phyloP scores from a whole-genome alignment of 345 rosid genomes.

The Jatropha curcas region DNA sequence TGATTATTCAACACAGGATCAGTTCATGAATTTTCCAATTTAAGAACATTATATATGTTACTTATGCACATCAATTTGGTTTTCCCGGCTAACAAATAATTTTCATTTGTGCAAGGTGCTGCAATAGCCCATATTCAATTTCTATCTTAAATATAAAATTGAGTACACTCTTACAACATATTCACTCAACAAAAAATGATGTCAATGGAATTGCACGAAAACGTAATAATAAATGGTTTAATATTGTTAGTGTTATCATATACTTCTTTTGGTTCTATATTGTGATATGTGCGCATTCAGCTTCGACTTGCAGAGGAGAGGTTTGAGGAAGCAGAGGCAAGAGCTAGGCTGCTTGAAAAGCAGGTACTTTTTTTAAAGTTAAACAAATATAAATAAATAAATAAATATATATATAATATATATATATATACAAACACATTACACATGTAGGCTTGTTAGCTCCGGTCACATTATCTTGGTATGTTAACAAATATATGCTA shows the following conservation, averaged over 20 bases:
- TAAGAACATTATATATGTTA: not conserved
- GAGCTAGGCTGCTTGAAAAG: constrained; percentile 28
- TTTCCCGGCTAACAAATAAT: not conserved
- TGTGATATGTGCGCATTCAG: constrained; percentile 39
- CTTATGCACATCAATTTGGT: not conserved
- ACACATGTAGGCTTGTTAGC: not conserved
- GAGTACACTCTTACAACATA: not conserved
- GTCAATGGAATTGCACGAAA: not conserved
- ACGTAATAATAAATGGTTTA: not conserved
- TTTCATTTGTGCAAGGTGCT: constrained; percentile 9
- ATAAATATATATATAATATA: too few species aligned
- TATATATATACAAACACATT: too few species aligned
- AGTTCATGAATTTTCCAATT: not conserved
- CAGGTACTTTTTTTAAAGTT: constrained; percentile 12
- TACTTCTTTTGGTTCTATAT: constrained; percentile 23
- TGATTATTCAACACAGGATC: not conserved
- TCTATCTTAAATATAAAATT: too few species aligned
- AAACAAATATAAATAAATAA: too few species aligned
- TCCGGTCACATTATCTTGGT: not conserved
- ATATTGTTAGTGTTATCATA: not conserved
- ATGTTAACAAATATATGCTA: not conserved
- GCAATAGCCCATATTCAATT: constrained; percentile 14
- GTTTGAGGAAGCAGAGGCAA: constrained; percentile 30
- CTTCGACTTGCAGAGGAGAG: constrained; percentile 33
- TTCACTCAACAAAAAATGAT: constrained; percentile 1